These are phyloP conservation scores for Tolypocladium album DNA, from an alignment of 2,329 filamentous ascomycete species.

Conservation along the genomic window DNA sequence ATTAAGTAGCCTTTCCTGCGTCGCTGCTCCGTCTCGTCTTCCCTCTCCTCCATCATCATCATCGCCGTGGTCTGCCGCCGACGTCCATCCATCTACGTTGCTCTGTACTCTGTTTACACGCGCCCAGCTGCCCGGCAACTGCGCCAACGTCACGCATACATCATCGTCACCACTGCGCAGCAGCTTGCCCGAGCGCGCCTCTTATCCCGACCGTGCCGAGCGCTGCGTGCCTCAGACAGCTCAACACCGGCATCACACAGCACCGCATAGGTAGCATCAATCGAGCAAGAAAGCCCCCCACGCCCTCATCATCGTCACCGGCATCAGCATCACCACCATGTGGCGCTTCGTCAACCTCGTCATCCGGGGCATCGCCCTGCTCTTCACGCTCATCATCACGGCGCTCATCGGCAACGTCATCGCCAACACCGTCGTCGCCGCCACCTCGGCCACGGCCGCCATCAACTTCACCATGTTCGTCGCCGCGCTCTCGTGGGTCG, in stretches of 20 bases:
- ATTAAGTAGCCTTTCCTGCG: background rate
- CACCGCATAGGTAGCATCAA: background rate
- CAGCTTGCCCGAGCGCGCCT: too few species aligned
- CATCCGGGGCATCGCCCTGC: conserved; percentile 37
- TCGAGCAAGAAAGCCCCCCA: background rate
- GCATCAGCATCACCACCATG: conserved; percentile 7
- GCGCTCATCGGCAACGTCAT: conserved; percentile 50
- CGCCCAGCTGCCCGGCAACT: background rate
- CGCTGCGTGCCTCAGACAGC: background rate
- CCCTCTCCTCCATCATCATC: background rate
- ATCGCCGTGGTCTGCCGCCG: background rate
- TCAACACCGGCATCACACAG: background rate
- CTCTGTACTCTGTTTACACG: background rate
- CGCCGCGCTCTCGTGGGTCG: conserved; percentile 53
- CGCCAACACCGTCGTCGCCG: conserved; percentile 33
- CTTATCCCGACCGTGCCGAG: background rate
- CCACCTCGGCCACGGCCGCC: conserved; percentile 30
- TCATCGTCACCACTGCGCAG: background rate
- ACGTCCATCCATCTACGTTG: background rate
- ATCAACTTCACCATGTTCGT: conserved; percentile 62
- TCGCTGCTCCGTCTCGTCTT: background rate
- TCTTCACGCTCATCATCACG: conserved; percentile 42
- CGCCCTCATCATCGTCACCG: background rate
- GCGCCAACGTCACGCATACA: background rate
- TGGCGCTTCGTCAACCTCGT: conserved; percentile 30